Percentiles rank a stretch among this genome's conserved stretches.
Conservation (phyloP, 1,139 yeast genomes). For the Sugiyamaella paludigena region DNA sequence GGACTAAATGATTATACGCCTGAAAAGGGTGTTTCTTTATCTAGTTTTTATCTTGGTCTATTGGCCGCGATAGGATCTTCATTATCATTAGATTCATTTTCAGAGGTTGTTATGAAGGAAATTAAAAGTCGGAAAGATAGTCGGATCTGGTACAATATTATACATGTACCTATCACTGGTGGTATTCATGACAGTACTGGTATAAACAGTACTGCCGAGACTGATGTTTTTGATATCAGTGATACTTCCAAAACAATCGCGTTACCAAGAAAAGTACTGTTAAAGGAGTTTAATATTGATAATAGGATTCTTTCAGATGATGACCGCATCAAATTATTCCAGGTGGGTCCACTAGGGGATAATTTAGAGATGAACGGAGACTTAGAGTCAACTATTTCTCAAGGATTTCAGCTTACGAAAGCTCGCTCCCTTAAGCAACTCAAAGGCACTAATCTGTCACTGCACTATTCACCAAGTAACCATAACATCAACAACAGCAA, state of each 20-base stretch:
- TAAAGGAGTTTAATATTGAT: slow-evolving; percentile 8
- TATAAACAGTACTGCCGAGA: neutral
- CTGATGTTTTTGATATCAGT: neutral
- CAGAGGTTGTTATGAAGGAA: slow-evolving; percentile 14
- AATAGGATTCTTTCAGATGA: slow-evolving; percentile 13
- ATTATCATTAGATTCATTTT: slow-evolving; percentile 20
- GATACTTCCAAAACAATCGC: slow-evolving; percentile 2
- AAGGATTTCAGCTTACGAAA: slow-evolving; percentile 14
- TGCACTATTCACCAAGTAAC: too few species aligned
- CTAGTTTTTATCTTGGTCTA: slow-evolving; percentile 26
- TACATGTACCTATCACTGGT: slow-evolving; percentile 19
- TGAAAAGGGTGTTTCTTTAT: slow-evolving; percentile 22
- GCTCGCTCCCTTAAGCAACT: slow-evolving; percentile 27
- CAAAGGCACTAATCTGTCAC: neutral
- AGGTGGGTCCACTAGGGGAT: neutral
- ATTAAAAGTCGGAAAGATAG: slow-evolving; percentile 23
- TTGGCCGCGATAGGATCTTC: slow-evolving; percentile 25
- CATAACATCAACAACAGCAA: too few species aligned
- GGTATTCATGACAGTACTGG: slow-evolving; percentile 2
- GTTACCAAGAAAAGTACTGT: slow-evolving; percentile 14
- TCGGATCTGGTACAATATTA: slow-evolving; percentile 22
- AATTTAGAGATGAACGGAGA: neutral
- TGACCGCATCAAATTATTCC: slow-evolving; percentile 2
- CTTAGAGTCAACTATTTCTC: neutral
- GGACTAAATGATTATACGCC: neutral